Evolutionary conservation across 805 yeast species (phyloP).

Genomic region (Tetrapisispora taiwanensis): DNA sequence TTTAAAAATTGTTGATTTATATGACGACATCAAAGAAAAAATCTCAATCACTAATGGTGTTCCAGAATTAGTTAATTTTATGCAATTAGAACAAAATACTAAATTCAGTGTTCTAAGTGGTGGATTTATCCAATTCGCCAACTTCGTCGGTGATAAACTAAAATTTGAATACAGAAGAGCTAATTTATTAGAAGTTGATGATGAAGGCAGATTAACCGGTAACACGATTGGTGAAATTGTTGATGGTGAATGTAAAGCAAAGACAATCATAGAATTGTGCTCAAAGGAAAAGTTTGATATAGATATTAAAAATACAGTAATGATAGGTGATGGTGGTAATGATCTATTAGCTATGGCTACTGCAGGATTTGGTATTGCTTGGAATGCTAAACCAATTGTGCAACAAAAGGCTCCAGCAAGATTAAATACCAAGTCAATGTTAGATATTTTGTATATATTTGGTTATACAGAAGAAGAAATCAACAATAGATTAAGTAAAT

Average conservation of each 20-base stretch:
- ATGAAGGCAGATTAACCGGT: slow-evolving; percentile 52
- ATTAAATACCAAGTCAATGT: slow-evolving; percentile 62
- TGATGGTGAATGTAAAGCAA: slow-evolving; percentile 77
- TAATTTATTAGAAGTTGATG: slow-evolving; percentile 47
- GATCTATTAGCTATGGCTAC: slow-evolving; percentile 85
- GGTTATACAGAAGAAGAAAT: slow-evolving; percentile 47
- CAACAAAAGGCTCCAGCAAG: slow-evolving; percentile 74
- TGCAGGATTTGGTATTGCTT: slow-evolving; percentile 92
- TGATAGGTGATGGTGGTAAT: slow-evolving; percentile 96
- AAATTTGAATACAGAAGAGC: slow-evolving; percentile 85
- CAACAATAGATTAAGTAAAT: background rate
- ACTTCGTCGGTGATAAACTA: slow-evolving; percentile 53
- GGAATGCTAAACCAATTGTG: slow-evolving; percentile 94
- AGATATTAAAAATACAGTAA: slow-evolving; percentile 48
- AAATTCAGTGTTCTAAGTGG: slow-evolving; percentile 86
- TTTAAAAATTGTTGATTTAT: slow-evolving; percentile 56
- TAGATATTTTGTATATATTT: slow-evolving; percentile 69
- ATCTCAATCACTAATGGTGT: slow-evolving; percentile 82
- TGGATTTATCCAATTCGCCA: slow-evolving; percentile 86
- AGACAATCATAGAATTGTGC: slow-evolving; percentile 54
- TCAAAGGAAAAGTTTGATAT: slow-evolving; percentile 35
- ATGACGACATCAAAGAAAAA: slow-evolving; percentile 67
- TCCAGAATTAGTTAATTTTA: slow-evolving; percentile 49
- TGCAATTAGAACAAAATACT: slow-evolving; percentile 47
- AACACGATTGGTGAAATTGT: slow-evolving; percentile 70